Evolutionary conservation across 2,329 filamentous ascomycete species (phyloP), one percentile per base, ranked within the genome.

Genomic region (Monosporascus sp.): DNA sequence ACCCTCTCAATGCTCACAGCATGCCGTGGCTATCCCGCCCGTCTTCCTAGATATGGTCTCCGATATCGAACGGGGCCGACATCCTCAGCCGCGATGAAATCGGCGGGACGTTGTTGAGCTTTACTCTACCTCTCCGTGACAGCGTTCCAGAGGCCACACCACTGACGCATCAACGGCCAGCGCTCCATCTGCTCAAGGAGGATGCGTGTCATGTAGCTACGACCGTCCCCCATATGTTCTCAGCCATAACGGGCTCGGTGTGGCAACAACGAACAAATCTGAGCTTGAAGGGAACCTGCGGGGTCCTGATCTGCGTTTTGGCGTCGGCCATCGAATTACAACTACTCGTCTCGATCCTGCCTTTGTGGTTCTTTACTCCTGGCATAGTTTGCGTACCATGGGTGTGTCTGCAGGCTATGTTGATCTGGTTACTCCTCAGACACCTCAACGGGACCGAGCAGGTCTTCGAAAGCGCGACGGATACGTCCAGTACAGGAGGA

Each of bases 341-440:
- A 19, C 36, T 62, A 7, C 31, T 61, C 1, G 16, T 62, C 6
- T 59, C 53, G 6, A 31, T 52, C 24, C 34, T 47, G 45, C 36
- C 58, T 7, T 51, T 63, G 11, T 64, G 58, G 58, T 52, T 61
- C 14, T 43, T 58, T n/a, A 7, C 61, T n/a, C 61, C 62, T 5
- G 62, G 59, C 3, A 3, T 61, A 5, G 36, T 51, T 2, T 34
- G 58, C 8, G 44, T 63, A 27, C 59, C 61, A 9, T 59, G 54
- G 40, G 19, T 63, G 5, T 22, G 47, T 20, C n/a, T 61, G 3
- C 55, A 62, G 20, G 38, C 27, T 20, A 50, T 36, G 11, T 49
- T 46, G 9, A 54, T 62, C 11, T 61, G 59, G 56, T 26, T 53
- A 9, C 51, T 64, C 17, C 44, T 61, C 27, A 54, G 38, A 7